Evolutionary conservation across 768 basidiomycete species (phyloP).

Genomic region (Tubosaeta brunneosetosa): DNA sequence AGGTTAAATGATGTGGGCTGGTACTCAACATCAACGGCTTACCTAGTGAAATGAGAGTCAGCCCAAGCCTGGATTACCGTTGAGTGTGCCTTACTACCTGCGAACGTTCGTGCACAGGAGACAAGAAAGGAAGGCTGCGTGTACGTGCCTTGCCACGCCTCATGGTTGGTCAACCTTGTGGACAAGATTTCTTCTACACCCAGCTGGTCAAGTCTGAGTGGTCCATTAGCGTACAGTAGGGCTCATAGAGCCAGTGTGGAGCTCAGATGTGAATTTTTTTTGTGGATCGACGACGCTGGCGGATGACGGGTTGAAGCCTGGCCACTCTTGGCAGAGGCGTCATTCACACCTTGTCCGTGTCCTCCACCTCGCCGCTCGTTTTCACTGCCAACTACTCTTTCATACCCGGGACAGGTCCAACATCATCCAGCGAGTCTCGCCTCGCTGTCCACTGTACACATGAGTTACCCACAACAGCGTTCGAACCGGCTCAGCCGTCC

Average conservation of each 20-base stretch:
- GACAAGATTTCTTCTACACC: neutral
- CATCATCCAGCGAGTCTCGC: neutral
- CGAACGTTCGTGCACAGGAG: neutral
- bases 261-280: neutral
- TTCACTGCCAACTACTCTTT: neutral
- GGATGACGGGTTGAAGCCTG: constrained; percentile 16
- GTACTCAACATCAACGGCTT: neutral
- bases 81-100: neutral
- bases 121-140: constrained; percentile 1
- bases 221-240: constrained; percentile 3
- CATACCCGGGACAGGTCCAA: neutral
- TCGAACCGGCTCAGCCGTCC: constrained; percentile 28
- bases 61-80: too few species aligned
- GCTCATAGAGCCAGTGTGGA: neutral
- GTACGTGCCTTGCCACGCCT: constrained; percentile 6
- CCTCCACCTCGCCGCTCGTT: constrained; percentile 19
- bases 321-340: neutral
- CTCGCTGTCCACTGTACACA: constrained; percentile 2
- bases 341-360: constrained; percentile 10
- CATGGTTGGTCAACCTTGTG: constrained; percentile 2
- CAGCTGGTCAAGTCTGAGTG: neutral
- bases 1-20: neutral
- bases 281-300: neutral
- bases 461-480: constrained; percentile 42
- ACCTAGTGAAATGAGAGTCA: too few species aligned